These are phyloP conservation scores for Mycena belliarum DNA, from an alignment of 768 basidiomycete species.

Conservation along the genomic window DNA sequence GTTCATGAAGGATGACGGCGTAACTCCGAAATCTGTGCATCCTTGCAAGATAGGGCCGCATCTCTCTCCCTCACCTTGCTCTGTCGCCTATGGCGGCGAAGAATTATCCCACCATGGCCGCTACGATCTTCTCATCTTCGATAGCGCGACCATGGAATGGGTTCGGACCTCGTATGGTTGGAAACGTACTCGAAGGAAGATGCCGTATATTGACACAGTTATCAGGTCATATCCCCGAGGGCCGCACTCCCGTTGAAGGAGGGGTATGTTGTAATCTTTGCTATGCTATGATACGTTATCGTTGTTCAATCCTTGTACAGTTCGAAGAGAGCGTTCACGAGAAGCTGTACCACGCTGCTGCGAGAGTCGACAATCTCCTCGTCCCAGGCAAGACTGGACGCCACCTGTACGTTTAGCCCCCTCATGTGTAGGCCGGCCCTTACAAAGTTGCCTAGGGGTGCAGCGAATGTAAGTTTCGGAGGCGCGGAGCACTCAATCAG, in stretches of 20 bases:
- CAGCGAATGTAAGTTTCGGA: conserved; percentile 47
- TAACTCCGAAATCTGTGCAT: conserved; percentile 56
- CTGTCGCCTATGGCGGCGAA: conserved; percentile 62
- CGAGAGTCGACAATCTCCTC: neutral
- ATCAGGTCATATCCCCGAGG: conserved; percentile 62
- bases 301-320: neutral
- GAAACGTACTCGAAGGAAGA: conserved; percentile 31
- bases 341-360: conserved; percentile 15
- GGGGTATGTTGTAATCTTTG: neutral
- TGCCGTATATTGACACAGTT: conserved; percentile 33
- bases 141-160: conserved; percentile 70
- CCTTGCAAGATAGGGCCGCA: conserved; percentile 79
- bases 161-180: conserved; percentile 61
- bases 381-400: conserved; percentile 17
- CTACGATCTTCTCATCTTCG: conserved; percentile 76
- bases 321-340: conserved; percentile 19
- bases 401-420: conserved; percentile 7
- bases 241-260: conserved; percentile 18
- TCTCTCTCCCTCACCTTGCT: conserved; percentile 47
- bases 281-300: neutral
- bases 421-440: neutral
- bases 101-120: conserved; percentile 65
- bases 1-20: conserved; percentile 33
- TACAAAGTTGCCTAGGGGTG: conserved; percentile 31
- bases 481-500: conserved; percentile 42